These are phyloP conservation scores for Tolypocladium pustulatum DNA, from an alignment of 2,329 filamentous ascomycete species.

Conservation along the genomic window DNA sequence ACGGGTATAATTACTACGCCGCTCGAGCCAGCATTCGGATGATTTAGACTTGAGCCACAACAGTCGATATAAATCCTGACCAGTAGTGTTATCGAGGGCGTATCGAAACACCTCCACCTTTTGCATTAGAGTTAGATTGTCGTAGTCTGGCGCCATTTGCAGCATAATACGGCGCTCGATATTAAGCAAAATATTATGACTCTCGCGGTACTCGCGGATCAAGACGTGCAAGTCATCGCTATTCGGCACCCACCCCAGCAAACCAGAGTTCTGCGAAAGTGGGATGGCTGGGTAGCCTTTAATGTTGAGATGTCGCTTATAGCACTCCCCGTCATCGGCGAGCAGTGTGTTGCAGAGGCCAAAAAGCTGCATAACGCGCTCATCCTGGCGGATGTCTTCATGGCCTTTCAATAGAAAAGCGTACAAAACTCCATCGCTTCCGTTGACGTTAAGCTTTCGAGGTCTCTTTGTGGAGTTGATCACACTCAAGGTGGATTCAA, in stretches of 20 bases:
- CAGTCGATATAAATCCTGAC: conserved; percentile 94
- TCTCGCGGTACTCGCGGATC: conserved; percentile 94
- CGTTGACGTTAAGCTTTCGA: conserved; percentile 76
- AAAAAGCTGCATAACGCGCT: conserved; percentile 98
- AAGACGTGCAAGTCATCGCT: conserved; percentile 94
- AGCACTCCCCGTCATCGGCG: conserved; percentile 85
- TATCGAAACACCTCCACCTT: conserved; percentile 99
- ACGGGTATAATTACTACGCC: conserved; percentile 96
- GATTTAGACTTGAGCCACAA: conserved; percentile 98
- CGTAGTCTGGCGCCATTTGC: conserved; percentile 98
- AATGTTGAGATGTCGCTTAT: conserved; percentile 94
- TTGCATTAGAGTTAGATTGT: conserved; percentile 97
- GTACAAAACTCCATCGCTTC: conserved; percentile 80
- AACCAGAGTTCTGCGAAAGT: conserved; percentile 87
- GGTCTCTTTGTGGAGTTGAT: conserved; percentile 96
- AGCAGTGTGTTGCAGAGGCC: conserved; percentile 93
- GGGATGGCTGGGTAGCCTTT: conserved; percentile 93
- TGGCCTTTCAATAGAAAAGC: conserved; percentile 92
- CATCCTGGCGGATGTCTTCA: conserved; percentile 96
- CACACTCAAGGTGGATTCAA: conserved; percentile 81
- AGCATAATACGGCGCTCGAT: conserved; percentile 99
- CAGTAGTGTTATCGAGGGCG: conserved; percentile 96
- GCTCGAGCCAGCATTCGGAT: conserved; percentile 93
- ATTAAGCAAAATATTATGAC: conserved; percentile 91
- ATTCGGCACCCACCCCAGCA: conserved; percentile 93